A percentile compares a stretch with the other conserved stretches of the same genome.
Conservation (phyloP, 768 basidiomycete species). For the Russula brevipes region DNA sequence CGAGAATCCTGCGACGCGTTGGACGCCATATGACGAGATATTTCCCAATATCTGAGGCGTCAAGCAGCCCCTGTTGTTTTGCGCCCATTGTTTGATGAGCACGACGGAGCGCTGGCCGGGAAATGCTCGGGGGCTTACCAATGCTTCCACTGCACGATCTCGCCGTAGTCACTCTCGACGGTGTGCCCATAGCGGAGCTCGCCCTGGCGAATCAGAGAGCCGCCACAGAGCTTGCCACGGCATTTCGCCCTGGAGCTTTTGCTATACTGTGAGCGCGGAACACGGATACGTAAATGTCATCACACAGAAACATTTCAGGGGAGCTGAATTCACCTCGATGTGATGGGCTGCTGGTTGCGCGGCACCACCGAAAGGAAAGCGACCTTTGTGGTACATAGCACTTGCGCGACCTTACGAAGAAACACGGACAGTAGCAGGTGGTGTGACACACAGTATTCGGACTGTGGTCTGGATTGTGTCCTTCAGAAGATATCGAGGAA, state of each 20-base stretch:
- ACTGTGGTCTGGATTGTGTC: too few species aligned
- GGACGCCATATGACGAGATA: constrained; percentile 10
- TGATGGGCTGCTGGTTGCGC: constrained; percentile 3
- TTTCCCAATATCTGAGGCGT: constrained; percentile 14
- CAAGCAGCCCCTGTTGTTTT: constrained; percentile 20
- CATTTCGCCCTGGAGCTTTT: constrained; percentile 66
- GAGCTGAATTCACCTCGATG: constrained; percentile 12
- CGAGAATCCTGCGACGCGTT: constrained; percentile 4
- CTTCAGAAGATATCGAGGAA: too few species aligned
- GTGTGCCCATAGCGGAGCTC: constrained; percentile 62
- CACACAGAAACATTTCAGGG: not conserved
- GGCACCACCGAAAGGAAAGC: not conserved
- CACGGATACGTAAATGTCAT: constrained; percentile 1
- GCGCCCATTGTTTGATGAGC: constrained; percentile 8
- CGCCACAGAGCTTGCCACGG: constrained; percentile 58
- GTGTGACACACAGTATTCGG: too few species aligned
- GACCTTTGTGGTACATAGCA: not conserved
- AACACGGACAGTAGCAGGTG: not conserved
- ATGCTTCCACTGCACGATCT: constrained; percentile 70
- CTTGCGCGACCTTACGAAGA: not conserved
- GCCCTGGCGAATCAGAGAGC: constrained; percentile 47
- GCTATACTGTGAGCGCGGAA: constrained; percentile 49
- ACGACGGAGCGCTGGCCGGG: not conserved
- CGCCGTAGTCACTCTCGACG: constrained; percentile 43
- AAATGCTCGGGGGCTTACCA: constrained; percentile 43